Base-by-base conservation (phyloP, 352 stramenopile genomes). In the Phytopythium aichiense region DNA sequence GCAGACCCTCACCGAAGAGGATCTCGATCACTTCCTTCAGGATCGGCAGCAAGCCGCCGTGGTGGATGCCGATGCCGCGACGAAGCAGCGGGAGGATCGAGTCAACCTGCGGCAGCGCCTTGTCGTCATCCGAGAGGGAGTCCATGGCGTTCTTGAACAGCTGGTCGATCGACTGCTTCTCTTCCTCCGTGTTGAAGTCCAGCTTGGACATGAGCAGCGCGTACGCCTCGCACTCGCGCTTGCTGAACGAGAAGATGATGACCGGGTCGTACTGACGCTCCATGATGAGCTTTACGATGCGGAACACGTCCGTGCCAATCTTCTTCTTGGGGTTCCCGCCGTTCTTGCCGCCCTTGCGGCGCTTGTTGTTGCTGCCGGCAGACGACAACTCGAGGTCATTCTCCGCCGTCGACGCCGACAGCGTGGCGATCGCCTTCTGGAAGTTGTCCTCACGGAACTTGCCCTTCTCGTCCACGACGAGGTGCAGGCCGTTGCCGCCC, bases 171-270 rank as follows among this genome's bases (percentile, higher is more conserved):
- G 99, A 92, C 67, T 98, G 88, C 66, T 99, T 99, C 68, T 99
- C 97, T 18, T 98, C 94, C 45, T 98, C 92, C 50, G 98, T 97
- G 64, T 98, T 99, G 61, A 99, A 99, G 71, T 98, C 93, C 23
- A 98, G 82, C 67, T 96, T 89, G 30, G 95, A 96, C 71, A 98
- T 88, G 37, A 96, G 79, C 56, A 98, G 58, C 15, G 94, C 94
- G 66, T 96, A 98, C 52, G 79, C 63, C 65, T 99, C 97, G 60
- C 97, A 99, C 61, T 99, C 95, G 55, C 97, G 98, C 73, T 99
- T 99, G 48, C 88, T 98, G 70, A 99, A 99, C n/a, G 87, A 98
- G 79, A 99, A 99, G 51, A 99, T 88, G 72, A 99, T 99, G 43
- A 98, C 96, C 2, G 98, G 98, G 68, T 99, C 96, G 69, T 97